Evolutionary conservation across 371 early-diverging fungal species (phyloP).

Genomic region (Syncephalastrum monosporum): DNA sequence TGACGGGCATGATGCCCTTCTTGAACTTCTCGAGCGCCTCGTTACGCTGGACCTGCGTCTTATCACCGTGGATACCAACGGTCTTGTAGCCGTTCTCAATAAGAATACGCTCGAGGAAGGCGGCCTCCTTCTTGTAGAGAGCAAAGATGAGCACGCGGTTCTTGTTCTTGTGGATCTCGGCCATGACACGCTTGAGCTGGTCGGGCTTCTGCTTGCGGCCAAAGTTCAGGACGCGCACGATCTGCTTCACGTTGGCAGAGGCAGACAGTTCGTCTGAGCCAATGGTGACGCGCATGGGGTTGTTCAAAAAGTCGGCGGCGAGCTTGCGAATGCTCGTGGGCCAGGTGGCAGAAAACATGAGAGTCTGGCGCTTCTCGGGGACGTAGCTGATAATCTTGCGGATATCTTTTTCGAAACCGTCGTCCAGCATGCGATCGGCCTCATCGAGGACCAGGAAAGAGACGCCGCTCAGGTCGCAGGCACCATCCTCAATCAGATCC

Average conservation of each 20-base stretch:
- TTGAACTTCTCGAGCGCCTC: conserved; percentile 73
- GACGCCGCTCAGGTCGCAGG: conserved; percentile 67
- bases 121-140: conserved; percentile 94
- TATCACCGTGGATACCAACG: conserved; percentile 84
- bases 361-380: conserved; percentile 71
- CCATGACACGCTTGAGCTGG: conserved; percentile 76
- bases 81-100: conserved; percentile 79
- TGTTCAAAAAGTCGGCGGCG: conserved; percentile 78
- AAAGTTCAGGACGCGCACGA: conserved; percentile 85
- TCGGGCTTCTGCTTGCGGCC: conserved; percentile 74
- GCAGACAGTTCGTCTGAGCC: conserved; percentile 92
- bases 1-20: conserved; percentile 67
- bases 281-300: conserved; percentile 91
- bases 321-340: conserved; percentile 81
- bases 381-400: conserved; percentile 70
- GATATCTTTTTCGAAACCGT: conserved; percentile 91
- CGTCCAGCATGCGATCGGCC: conserved; percentile 94
- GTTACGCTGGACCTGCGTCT: conserved; percentile 70
- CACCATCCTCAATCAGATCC: conserved; percentile 85
- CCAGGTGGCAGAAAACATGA: conserved; percentile 87
- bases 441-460: conserved; percentile 91
- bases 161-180: conserved; percentile 76
- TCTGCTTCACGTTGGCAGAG: conserved; percentile 90
- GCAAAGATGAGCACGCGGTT: conserved; percentile 91
- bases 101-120: conserved; percentile 72